Evolutionary conservation across 495 filamentous ascomycete species (phyloP), one percentile per base, ranked within the genome.

Genomic region (Penicillium argentinense): DNA sequence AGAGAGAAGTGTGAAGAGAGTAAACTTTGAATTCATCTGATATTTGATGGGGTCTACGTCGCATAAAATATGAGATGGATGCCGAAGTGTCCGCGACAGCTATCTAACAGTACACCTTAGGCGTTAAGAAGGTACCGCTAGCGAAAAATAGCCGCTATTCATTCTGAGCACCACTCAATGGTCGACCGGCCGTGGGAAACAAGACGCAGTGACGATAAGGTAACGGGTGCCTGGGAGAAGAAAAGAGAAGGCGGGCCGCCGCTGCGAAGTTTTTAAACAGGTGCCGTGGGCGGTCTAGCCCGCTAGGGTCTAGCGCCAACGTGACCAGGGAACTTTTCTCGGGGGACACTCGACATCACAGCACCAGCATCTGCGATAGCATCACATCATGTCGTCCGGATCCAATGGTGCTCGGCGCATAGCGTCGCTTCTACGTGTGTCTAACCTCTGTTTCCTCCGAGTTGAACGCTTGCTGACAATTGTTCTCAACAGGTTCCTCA

Each of bases 41-140:
- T n/a, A n/a, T n/a, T n/a, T n/a, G n/a, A n/a, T n/a, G n/a, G n/a
- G n/a, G n/a, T n/a, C n/a, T n/a, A n/a, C n/a, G n/a, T n/a, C n/a
- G n/a, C n/a, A 26, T 29, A 32, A 28, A 9, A 29, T 11, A 24
- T 5, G 4, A 25, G 17, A 14, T 51, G n/a, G 40, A 42, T 51
- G 49, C 29, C 24, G 58, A 49, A 21, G 71, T 85, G 78, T 84
- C 56, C 33, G 78, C 80, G 76, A 73, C 68, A 69, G 73, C 81
- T 84, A 85, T 85, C 82, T 85, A 85, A 83, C 82, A 64, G 79
- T 80, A 82, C 73, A 63, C 81, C 78, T 80, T 82, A 67, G 56
- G 36, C 48, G 57, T 45, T 30, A 62, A 64, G 78, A 81, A 83
- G 80, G 79, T 80, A 83, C 80, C 73, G 82, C 79, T 86, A 86